Evolutionary conservation across 805 yeast species (phyloP), one percentile per base, ranked within the genome.

Genomic region (Clavispora carvajalis): DNA sequence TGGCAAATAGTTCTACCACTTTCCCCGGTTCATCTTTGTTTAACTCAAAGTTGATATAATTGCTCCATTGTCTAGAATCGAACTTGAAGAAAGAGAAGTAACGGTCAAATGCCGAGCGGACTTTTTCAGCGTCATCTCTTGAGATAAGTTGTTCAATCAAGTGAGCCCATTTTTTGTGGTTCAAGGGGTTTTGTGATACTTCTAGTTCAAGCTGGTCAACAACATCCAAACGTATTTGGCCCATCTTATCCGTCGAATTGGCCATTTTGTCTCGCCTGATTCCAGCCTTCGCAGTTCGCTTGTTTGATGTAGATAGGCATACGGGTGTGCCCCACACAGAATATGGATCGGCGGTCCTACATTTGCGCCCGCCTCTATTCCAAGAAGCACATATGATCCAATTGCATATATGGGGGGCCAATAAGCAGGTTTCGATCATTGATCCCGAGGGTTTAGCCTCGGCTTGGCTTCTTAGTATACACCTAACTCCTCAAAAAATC

Each of bases 81-180:
- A 73, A 75, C 21, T 86, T 87, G 67, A 86, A 90, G 7, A 75
- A 67, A 15, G 59, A 59, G 34, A 90, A 71, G 51, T 84, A 79
- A 16, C 74, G 63, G 39, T 81, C 82, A 57, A 74, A 88, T 0
- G 73, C 69, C 7, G 68, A 63, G 26, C 83, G 63, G 2, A 84
- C 79, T 38, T 76, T 77, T 21, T 78, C 86, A 37, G 71, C 73
- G 44, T 77, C 74, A 41, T 79, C 86, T 47, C 77, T 74, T 15
- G 65, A 58, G 28, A 64, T 44, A 8, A 64, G 70, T 40, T 72
- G 77, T 16, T 72, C 68, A 25, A 83, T 69, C 42, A 83, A 64
- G 45, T 71, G 69, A 29, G 69, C 55, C 85, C 91, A 84, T 34
- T 74, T 66, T 7, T 59, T 46, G 39, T 79, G 69, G 55, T 83